Conservation (phyloP, 2,329 filamentous ascomycete genomes). For the Clonostachys rosea region DNA sequence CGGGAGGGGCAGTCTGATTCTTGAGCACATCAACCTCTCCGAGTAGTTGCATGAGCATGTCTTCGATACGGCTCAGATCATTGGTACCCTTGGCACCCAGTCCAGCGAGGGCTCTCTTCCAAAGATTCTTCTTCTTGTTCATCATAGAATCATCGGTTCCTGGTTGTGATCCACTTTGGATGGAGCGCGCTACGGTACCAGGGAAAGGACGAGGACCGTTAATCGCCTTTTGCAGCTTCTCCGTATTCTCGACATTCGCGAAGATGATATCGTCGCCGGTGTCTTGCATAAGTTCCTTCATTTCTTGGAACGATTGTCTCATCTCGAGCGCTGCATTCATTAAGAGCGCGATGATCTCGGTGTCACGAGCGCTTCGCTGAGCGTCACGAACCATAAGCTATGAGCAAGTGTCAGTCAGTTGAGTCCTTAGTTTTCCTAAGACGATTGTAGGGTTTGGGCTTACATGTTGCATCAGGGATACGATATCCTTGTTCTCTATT, state of each 20-base stretch:
- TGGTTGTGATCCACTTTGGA: constrained; percentile 50
- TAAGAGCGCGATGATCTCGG: constrained; percentile 90
- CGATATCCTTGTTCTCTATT: constrained; percentile 94
- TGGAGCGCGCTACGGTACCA: constrained; percentile 54
- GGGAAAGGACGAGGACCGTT: constrained; percentile 84
- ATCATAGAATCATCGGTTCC: constrained; percentile 52
- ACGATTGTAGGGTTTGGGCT: constrained; percentile 23
- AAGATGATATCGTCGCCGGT: constrained; percentile 83
- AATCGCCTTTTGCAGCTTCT: constrained; percentile 77
- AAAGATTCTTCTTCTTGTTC: constrained; percentile 87
- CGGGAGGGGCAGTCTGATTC: constrained; percentile 42
- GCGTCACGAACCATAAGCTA: constrained; percentile 92
- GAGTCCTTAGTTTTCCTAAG: constrained; percentile 12
- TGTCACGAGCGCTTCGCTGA: constrained; percentile 91
- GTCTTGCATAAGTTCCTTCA: constrained; percentile 87
- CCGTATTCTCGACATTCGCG: constrained; percentile 81
- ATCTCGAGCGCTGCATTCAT: constrained; percentile 94
- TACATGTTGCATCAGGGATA: constrained; percentile 94
- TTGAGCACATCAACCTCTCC: constrained; percentile 86
- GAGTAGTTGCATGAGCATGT: constrained; percentile 87
- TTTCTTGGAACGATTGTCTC: constrained; percentile 92
- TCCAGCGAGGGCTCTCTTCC: constrained; percentile 88
- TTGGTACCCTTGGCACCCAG: constrained; percentile 83
- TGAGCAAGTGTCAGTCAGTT: neutral
- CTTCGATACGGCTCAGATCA: constrained; percentile 83